A percentile compares a stretch with the other conserved stretches of the same genome.
These are phyloP conservation scores for Beauveria sp. DNA, from an alignment of 2,329 filamentous ascomycete species.

Conservation along the genomic window DNA sequence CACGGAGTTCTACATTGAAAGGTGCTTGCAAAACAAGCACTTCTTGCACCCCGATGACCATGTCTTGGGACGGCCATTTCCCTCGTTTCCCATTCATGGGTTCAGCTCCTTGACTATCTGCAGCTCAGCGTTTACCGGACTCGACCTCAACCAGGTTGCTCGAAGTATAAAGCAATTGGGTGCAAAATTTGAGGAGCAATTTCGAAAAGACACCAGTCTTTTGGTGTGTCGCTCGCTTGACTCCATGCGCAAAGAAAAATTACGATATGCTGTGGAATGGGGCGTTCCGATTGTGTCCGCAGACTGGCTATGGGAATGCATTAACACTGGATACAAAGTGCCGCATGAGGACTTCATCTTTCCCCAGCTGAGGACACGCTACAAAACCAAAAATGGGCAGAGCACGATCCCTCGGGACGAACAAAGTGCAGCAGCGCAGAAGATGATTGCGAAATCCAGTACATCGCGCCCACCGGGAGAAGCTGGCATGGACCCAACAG, in stretches of 20 bases:
- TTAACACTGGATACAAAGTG: constrained; percentile 46
- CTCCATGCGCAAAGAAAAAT: constrained; percentile 63
- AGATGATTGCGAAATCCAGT: constrained; percentile 9
- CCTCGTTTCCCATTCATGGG: constrained; percentile 58
- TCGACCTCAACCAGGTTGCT: constrained; percentile 78
- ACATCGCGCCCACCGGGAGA: constrained; percentile 15
- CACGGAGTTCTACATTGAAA: constrained; percentile 91
- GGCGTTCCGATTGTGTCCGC: constrained; percentile 72
- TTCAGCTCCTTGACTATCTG: constrained; percentile 67
- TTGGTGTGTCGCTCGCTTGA: constrained; percentile 61
- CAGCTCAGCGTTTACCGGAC: constrained; percentile 73
- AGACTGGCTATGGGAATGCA: constrained; percentile 80
- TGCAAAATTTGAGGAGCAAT: constrained; percentile 70
- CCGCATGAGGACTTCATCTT: constrained; percentile 42
- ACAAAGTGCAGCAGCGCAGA: constrained; percentile 1
- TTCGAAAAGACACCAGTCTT: constrained; percentile 65
- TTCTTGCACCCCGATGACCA: constrained; percentile 63
- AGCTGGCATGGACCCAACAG: constrained; percentile 31
- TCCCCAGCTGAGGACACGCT: constrained; percentile 33
- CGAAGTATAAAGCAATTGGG: constrained; percentile 71
- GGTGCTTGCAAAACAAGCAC: constrained; percentile 69
- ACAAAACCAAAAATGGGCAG: constrained; percentile 12
- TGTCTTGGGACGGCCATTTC: constrained; percentile 70
- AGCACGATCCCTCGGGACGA: constrained; percentile 13
- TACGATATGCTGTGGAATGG: constrained; percentile 67